Evolutionary conservation across 148 eudicot genomes (phyloP), one percentile per base, ranked within the genome.

Genomic region (Rhododendron ferrugineum): DNA sequence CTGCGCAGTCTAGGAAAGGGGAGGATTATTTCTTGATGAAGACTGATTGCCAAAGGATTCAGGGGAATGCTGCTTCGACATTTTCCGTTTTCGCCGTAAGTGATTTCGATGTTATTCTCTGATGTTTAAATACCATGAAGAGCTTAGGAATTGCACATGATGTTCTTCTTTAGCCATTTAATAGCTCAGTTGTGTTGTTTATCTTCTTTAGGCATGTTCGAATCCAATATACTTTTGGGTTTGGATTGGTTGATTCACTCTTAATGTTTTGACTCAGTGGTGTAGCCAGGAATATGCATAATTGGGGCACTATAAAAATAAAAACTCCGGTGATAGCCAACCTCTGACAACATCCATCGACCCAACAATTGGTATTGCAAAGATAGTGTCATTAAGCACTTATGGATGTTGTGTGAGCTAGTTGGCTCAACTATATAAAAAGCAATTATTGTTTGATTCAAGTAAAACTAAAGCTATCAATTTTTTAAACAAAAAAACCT

Each of bases 1-100:
- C 99, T 80, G 99, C 92, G 80, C 89, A 95, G 78, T 98, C 99
- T 0, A 95, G 91, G 91, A 97, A 97, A 90, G 99, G 99, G 87
- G 99, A 97, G 89, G 99, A 97, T 90, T 95, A 89, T 82, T 93
- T 94, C 85, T 86, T 97, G 88, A 92, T 94, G 76, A 93, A 95
- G 88, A 89, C 89, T 26, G 96, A 94, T 85, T 93, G 93, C 84
- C 91, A 91, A 86, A 93, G 99, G 83, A 85, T 97, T 90, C 92
- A 93, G 15, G 98, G 98, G 81, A 82, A 94, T 92, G 89, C 94
- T n/a, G 89, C 95, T 1, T 88, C 96, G 0, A 87, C 95, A 2
- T 97, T 97, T 89, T 95, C 98, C 1, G 94, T 93, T 88, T 97
- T 94, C 50, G 99, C 93, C 91, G 99, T 97, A 92, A 66, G 73